phyloP scores from a whole-genome alignment of 345 rosid genomes.

The Punica granatum region DNA sequence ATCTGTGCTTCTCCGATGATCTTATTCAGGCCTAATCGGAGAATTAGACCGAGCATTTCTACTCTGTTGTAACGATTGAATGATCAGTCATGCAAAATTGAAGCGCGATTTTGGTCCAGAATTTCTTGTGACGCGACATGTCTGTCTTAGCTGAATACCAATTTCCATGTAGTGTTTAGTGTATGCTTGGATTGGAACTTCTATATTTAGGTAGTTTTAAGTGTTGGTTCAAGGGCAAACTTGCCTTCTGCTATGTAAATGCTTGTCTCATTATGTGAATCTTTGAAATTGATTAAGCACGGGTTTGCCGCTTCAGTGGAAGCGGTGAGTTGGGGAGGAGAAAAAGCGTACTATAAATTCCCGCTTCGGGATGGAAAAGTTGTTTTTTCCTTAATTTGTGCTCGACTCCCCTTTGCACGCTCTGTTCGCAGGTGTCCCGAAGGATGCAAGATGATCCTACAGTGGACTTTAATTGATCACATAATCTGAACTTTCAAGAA shows the following conservation, averaged over 20 bases:
- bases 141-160: background rate
- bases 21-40: background rate
- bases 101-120: no score
- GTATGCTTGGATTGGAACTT: background rate
- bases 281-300: background rate
- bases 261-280: background rate
- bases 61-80: no score
- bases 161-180: background rate
- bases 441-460: no score
- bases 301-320: background rate
- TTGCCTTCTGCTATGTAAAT: background rate
- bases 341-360: background rate
- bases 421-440: no score
- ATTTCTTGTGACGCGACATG: background rate
- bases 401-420: no score
- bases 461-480: no score
- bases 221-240: background rate
- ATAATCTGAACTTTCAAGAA: no score
- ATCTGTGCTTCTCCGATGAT: background rate
- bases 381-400: background rate
- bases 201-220: background rate
- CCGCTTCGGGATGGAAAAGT: background rate
- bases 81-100: no score
- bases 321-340: background rate
- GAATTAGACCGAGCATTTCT: background rate